These are phyloP conservation scores for Phytophthora palmivora DNA, from an alignment of 352 stramenopile genomes.

Conservation along the genomic window DNA sequence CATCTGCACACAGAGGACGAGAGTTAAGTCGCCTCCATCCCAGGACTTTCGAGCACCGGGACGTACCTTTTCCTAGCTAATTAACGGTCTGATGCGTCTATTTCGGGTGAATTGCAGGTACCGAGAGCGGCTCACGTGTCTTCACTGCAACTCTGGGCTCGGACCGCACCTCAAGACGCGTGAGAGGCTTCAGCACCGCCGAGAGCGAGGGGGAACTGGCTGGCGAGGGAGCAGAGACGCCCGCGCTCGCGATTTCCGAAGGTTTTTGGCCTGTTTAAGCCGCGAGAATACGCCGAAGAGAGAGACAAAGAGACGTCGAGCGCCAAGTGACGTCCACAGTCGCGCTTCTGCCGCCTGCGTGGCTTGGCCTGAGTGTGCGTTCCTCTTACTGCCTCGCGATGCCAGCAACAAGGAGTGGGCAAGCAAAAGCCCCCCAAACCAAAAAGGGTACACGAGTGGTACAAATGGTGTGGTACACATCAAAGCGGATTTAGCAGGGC, in stretches of 20 bases:
- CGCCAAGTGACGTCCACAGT: slow-evolving; percentile 1
- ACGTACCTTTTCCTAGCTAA: slow-evolving; percentile 37
- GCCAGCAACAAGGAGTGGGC: slow-evolving; percentile 36
- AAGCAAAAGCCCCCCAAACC: slow-evolving; percentile 19
- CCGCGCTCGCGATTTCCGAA: background rate
- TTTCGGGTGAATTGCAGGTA: slow-evolving; percentile 22
- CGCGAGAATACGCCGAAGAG: background rate
- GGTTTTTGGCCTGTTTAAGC: slow-evolving; percentile 2
- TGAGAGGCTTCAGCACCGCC: background rate
- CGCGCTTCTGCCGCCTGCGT: slow-evolving; percentile 15
- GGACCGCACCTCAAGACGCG: background rate
- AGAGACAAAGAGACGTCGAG: background rate
- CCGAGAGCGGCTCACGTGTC: slow-evolving; percentile 3
- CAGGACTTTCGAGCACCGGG: background rate
- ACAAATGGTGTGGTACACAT: slow-evolving; percentile 19
- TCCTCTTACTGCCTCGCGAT: slow-evolving; percentile 31
- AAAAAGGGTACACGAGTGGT: slow-evolving; percentile 4
- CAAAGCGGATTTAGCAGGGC: slow-evolving; percentile 1
- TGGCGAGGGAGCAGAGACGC: slow-evolving; percentile 25
- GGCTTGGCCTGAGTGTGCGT: slow-evolving; percentile 6
- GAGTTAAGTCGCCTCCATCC: background rate
- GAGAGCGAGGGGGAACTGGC: slow-evolving; percentile 20
- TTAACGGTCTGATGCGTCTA: slow-evolving; percentile 27
- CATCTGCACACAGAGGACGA: slow-evolving; percentile 48
- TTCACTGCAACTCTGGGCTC: slow-evolving; percentile 14